A percentile compares a stretch with the other conserved stretches of the same genome.
Evolutionary conservation across 768 basidiomycete species (phyloP).

Genomic region (Pulveroboletus sp.): DNA sequence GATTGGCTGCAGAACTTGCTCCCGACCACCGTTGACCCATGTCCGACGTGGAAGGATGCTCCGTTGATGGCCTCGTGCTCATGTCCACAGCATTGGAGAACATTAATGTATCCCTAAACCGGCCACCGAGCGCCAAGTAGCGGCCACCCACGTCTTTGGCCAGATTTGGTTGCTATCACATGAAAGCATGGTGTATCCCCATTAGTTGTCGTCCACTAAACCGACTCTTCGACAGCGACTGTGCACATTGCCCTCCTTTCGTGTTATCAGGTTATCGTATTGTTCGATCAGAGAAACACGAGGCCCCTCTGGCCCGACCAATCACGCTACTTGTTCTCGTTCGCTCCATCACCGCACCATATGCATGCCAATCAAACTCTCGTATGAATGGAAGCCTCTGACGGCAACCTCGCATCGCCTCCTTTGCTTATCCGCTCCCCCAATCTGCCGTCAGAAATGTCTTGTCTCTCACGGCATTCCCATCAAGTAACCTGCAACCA

Average conservation of each 20-base stretch:
- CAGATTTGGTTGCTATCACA: slow-evolving; percentile 1
- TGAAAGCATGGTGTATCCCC: not conserved
- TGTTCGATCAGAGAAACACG: not conserved
- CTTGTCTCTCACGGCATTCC: not conserved
- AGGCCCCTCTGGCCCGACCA: not conserved
- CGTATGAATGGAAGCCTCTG: not conserved
- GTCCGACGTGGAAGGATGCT: slow-evolving; percentile 48
- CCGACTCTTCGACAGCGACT: too few species aligned
- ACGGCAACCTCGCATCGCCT: not conserved
- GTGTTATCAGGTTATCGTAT: not conserved
- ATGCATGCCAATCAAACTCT: not conserved
- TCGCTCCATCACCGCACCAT: not conserved
- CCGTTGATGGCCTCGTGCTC: slow-evolving; percentile 54
- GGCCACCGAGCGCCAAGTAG: not conserved
- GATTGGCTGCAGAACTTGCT: slow-evolving; percentile 43
- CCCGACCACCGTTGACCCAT: slow-evolving; percentile 37
- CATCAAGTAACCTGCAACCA: not conserved
- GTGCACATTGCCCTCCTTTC: not conserved
- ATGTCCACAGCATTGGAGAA: slow-evolving; percentile 32
- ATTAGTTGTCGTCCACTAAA: too few species aligned
- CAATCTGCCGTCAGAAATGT: too few species aligned
- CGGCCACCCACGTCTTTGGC: not conserved
- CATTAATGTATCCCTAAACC: not conserved
- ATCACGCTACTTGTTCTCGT: not conserved
- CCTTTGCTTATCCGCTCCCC: too few species aligned